These are phyloP conservation scores for Tinospora cordifolia DNA, from an alignment of 164 flowering plant species.

Conservation along the genomic window DNA sequence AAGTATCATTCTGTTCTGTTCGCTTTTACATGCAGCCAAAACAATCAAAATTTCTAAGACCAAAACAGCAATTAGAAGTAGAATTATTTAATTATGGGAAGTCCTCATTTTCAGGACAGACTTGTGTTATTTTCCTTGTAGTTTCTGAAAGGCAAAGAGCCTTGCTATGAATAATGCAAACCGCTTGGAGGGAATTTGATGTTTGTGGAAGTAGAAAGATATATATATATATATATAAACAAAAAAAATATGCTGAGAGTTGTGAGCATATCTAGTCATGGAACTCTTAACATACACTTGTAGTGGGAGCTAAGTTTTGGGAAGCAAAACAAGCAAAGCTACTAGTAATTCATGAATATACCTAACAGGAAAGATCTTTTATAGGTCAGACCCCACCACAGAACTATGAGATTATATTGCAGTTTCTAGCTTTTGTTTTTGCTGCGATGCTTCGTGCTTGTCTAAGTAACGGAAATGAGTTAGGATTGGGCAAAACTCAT, in stretches of 20 bases:
- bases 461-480: not conserved
- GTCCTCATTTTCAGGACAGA: not conserved
- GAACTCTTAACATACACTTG: not conserved
- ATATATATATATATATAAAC: too few species aligned
- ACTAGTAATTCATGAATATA: not conserved
- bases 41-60: not conserved
- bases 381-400: too few species aligned
- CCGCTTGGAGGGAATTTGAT: too few species aligned
- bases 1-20: not conserved
- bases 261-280: not conserved
- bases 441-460: not conserved
- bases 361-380: not conserved
- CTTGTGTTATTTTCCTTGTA: too few species aligned
- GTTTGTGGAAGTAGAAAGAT: too few species aligned
- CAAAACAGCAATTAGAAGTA: not conserved
- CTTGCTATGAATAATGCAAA: too few species aligned
- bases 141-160: too few species aligned
- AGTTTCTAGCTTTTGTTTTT: not conserved
- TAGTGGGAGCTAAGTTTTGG: not conserved
- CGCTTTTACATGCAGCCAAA: not conserved
- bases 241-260: not conserved
- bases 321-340: not conserved
- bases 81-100: not conserved
- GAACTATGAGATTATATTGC: not conserved
- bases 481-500: not conserved